Percentiles rank a stretch among this genome's conserved stretches.
These are phyloP conservation scores for Phaeotremella fagi DNA, from an alignment of 768 basidiomycete genomes.

Conservation along the genomic window DNA sequence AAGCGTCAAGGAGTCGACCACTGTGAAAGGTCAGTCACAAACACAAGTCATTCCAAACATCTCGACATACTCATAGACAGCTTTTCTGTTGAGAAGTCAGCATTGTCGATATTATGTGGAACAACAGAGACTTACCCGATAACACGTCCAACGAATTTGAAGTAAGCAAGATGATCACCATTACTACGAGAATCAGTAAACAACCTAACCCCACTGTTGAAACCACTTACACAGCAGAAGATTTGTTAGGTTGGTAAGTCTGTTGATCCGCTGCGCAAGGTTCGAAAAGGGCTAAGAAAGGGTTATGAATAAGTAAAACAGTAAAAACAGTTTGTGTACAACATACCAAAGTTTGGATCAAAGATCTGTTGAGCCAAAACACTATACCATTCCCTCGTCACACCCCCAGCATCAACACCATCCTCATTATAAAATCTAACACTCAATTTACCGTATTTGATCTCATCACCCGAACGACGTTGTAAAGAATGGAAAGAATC, in stretches of 20 bases:
- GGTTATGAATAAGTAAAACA: background rate
- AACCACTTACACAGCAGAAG: conserved; percentile 26
- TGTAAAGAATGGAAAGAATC: conserved; percentile 93
- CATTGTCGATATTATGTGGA: background rate
- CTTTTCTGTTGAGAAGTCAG: conserved; percentile 57
- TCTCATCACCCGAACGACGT: conserved; percentile 85
- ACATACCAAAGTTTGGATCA: conserved; percentile 75
- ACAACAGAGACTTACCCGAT: conserved; percentile 54
- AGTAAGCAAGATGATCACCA: conserved; percentile 91
- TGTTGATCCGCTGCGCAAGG: conserved; percentile 91
- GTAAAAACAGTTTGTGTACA: background rate
- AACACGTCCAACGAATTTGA: conserved; percentile 96
- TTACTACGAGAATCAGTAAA: conserved; percentile 92
- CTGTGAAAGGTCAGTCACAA: conserved; percentile 22
- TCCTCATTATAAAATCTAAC: conserved; percentile 95
- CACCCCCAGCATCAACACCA: conserved; percentile 96
- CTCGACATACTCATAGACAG: conserved; percentile 68
- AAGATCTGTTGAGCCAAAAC: conserved; percentile 98
- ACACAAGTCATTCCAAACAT: background rate
- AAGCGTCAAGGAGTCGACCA: conserved; percentile 89
- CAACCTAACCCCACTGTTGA: background rate
- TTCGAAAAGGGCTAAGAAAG: conserved; percentile 72
- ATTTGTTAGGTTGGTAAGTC: conserved; percentile 78
- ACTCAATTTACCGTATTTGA: conserved; percentile 95
- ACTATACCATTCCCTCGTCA: conserved; percentile 98